Conservation (phyloP, 1,139 yeast species). For the Entelexis sorbosivorans region DNA sequence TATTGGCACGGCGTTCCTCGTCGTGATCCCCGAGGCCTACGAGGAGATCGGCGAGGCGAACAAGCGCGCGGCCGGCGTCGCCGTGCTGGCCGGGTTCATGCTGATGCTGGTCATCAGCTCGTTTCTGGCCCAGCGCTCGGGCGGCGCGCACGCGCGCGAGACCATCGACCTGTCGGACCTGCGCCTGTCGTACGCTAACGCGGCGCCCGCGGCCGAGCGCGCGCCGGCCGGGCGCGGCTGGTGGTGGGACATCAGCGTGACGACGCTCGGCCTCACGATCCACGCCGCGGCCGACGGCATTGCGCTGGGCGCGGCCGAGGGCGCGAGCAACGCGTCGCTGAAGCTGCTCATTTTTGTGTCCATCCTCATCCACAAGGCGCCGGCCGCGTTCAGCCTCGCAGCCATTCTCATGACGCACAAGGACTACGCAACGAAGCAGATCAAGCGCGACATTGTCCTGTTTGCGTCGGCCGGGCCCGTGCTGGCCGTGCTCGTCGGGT, state of each 20-base stretch:
- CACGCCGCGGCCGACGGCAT: constrained; percentile 68
- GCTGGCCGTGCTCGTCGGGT: constrained; percentile 41
- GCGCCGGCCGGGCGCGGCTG: constrained; percentile 12
- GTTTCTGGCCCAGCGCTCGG: not conserved
- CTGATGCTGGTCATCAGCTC: constrained; percentile 42
- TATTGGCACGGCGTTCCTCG: constrained; percentile 51
- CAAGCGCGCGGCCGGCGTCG: constrained; percentile 28
- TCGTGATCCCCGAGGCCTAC: constrained; percentile 63
- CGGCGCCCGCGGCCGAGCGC: constrained; percentile 1
- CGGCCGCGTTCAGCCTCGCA: constrained; percentile 60
- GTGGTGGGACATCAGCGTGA: constrained; percentile 27
- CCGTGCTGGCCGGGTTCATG: constrained; percentile 42
- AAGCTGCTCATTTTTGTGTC: constrained; percentile 47
- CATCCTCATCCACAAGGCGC: constrained; percentile 60
- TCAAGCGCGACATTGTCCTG: constrained; percentile 36
- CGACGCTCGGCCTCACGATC: constrained; percentile 51
- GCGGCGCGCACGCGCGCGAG: not conserved
- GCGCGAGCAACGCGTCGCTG: constrained; percentile 36
- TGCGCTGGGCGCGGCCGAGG: constrained; percentile 55
- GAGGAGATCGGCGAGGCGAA: constrained; percentile 33
- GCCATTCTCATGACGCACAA: constrained; percentile 40
- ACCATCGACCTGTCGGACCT: constrained; percentile 1
- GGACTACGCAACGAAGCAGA: constrained; percentile 24
- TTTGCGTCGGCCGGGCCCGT: constrained; percentile 48
- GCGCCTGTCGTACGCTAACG: constrained; percentile 3